Evolutionary conservation across 805 yeast species (phyloP).

Genomic region (Starmerella floris): DNA sequence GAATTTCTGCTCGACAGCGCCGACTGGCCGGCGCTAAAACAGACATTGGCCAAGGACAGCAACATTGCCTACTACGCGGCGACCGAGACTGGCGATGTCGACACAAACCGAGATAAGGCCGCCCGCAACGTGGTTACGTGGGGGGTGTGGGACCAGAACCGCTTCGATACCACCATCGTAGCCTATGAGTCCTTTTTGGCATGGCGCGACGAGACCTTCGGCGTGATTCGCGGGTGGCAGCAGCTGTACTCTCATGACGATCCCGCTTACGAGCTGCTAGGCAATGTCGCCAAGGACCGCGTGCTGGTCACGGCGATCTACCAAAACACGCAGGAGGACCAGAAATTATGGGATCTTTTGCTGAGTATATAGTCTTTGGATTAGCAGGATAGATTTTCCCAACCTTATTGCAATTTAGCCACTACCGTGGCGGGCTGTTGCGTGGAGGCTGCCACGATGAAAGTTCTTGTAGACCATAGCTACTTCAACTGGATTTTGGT

Average conservation of each 20-base stretch:
- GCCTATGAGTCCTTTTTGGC: slow-evolving; percentile 88
- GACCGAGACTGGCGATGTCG: slow-evolving; percentile 34
- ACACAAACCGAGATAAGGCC: slow-evolving; percentile 43
- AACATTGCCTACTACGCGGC: slow-evolving; percentile 64
- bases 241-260: slow-evolving; percentile 49
- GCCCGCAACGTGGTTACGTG: slow-evolving; percentile 80
- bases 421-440: too few relatives aligned
- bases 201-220: slow-evolving; percentile 92
- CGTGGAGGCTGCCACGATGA: too few relatives aligned
- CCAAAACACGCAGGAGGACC: slow-evolving; percentile 10
- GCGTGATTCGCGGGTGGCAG: slow-evolving; percentile 87
- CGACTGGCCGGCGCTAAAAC: slow-evolving; percentile 42
- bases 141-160: slow-evolving; percentile 83
- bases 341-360: slow-evolving; percentile 14
- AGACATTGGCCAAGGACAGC: slow-evolving; percentile 24
- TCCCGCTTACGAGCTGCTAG: slow-evolving; percentile 47
- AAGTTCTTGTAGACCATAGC: too few relatives aligned
- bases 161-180: slow-evolving; percentile 81
- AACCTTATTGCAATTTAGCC: too few relatives aligned
- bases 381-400: too few relatives aligned
- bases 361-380: neutral
- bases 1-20: slow-evolving; percentile 66
- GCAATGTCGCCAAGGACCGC: slow-evolving; percentile 46
- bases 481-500: too few relatives aligned
- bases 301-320: slow-evolving; percentile 74